Base-by-base conservation (phyloP, 2,329 filamentous ascomycete genomes). In the Tolypocladium nubicola region DNA sequence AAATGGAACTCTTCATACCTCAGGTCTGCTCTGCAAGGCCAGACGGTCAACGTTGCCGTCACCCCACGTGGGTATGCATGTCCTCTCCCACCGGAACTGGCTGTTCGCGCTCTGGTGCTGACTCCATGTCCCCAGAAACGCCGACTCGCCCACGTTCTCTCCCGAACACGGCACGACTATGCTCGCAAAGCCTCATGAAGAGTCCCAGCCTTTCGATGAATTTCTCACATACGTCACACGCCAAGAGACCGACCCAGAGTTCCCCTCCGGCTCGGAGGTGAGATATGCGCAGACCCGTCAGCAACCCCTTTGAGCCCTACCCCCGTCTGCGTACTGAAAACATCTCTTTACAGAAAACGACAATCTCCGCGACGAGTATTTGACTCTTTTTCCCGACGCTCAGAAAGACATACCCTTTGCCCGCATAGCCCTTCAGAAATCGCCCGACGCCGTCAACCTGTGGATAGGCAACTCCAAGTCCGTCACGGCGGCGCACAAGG, bases 381-480 rank as follows among this genome's bases (percentile, higher is more conserved):
- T 73, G 0, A 64, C 76, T 0, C 78, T 94, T 2, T 84, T 85
- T 66, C 65, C 74, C 0, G 80, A 89, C 62, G 82, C 90, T 0
- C 85, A 84, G 13, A 70, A 70, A 3, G 79, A 81, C 57, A 84
- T 93, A 52, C 79, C 86, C 1, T 94, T 88, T 68, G 89, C 88
- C 0, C 81, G 85, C 35, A 84, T 90, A 60, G 88, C 88, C 0
- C 80, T 93, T 0, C 75, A 80, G 43, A 76, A 79, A 53, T 66
- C 73, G 0, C 87, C 89, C 0, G 89, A 94, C 61, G 89, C 89
- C 16, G 81, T 90, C 60, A 94, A 94, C 67, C 78, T 94, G 65
- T 93, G 89, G 89, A 84, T 94, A 54, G 89, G 89, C 56, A 88
- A 89, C 71, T 82, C 83, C 1, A 76, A 76, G 41, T 88, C 85